Evolutionary conservation across 257 asterid genomes (phyloP).

Genomic region (Ocimum tenuiflorum): DNA sequence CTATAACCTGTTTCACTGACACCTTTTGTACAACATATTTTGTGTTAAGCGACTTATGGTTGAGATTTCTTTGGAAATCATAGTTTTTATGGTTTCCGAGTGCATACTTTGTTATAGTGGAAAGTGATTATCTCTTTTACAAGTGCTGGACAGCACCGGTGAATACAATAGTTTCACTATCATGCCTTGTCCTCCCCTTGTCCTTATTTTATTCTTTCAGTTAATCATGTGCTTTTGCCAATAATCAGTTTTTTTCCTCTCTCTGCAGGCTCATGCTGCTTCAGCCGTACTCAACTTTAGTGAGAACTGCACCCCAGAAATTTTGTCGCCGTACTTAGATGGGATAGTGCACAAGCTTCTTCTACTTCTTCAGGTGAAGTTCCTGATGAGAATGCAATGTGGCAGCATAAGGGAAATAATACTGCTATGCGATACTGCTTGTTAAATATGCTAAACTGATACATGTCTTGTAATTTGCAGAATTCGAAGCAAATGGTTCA

Average conservation of each 20-base stretch:
- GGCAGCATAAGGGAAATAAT: too few species aligned
- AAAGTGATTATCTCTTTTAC: too few species aligned
- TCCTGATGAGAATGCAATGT: neutral
- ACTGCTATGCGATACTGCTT: neutral
- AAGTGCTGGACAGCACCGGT: too few species aligned
- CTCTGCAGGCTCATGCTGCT: conserved; percentile 89
- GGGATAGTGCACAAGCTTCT: conserved; percentile 79
- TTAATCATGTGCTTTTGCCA: neutral
- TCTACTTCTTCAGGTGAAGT: conserved; percentile 67
- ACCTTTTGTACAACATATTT: too few species aligned
- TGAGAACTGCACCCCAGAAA: conserved; percentile 87
- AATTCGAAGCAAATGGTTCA: conserved; percentile 97
- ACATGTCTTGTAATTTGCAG: conserved; percentile 35
- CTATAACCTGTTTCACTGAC: too few species aligned
- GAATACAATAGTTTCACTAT: too few species aligned
- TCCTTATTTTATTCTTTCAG: too few species aligned
- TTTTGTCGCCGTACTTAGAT: conserved; percentile 78
- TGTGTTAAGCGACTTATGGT: too few species aligned
- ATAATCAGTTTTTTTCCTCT: neutral
- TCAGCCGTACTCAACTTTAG: conserved; percentile 92
- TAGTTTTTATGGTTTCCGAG: too few species aligned
- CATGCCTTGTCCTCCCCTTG: too few species aligned
- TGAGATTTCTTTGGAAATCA: too few species aligned
- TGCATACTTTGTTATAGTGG: too few species aligned
- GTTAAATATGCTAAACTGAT: conserved; percentile 4